phyloP scores from a whole-genome alignment of 176 grass and related monocot genomes.

The Melocanna baccifera region DNA sequence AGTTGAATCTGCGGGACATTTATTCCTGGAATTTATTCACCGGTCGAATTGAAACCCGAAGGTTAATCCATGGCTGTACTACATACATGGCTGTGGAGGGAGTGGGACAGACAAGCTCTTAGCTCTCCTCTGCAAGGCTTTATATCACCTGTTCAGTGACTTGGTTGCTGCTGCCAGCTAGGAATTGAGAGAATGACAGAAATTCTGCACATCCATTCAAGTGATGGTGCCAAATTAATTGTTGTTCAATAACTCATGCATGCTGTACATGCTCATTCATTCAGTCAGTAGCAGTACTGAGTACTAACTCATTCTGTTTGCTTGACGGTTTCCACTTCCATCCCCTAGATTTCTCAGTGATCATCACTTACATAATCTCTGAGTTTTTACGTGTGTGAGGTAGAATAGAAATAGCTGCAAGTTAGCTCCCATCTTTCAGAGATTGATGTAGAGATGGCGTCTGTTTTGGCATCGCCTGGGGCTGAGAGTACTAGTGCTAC shows the following conservation, averaged over 20 bases:
- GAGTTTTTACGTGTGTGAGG: neutral
- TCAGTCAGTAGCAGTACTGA: neutral
- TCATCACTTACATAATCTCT: neutral
- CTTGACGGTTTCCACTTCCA: neutral
- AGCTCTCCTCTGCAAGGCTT: neutral
- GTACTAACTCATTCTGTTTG: slow-evolving; percentile 7
- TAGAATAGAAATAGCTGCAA: neutral
- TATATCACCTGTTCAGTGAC: slow-evolving; percentile 3
- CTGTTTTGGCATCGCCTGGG: slow-evolving; percentile 32
- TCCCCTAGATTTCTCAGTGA: neutral
- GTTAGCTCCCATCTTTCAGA: neutral
- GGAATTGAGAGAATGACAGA: slow-evolving; percentile 29
- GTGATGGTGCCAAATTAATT: slow-evolving; percentile 31
- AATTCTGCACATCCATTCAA: slow-evolving; percentile 36
- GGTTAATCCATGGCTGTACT: neutral
- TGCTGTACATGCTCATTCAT: slow-evolving; percentile 2
- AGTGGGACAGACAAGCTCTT: neutral
- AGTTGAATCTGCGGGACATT: neutral
- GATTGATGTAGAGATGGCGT: slow-evolving; percentile 22
- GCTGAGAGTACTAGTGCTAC: neutral
- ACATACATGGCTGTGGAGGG: neutral
- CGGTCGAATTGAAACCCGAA: neutral
- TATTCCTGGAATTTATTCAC: neutral
- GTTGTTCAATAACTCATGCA: neutral
- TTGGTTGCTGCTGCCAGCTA: slow-evolving; percentile 27